Evolutionary conservation across 2,329 filamentous ascomycete genomes (phyloP), one percentile per base, ranked within the genome.

Genomic region (Beauveria brongniartii): DNA sequence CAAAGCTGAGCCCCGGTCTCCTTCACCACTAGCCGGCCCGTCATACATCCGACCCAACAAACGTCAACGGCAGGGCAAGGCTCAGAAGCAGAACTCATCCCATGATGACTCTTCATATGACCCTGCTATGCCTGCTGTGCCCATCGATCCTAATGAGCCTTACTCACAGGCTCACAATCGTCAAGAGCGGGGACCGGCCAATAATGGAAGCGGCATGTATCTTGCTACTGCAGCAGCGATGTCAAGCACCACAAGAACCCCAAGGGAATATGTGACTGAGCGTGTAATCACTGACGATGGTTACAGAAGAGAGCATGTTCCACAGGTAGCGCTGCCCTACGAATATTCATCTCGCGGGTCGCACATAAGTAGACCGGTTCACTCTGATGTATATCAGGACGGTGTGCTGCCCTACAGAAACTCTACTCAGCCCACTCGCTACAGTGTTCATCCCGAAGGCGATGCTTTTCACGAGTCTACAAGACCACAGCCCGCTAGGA

Each of bases 1-100:
- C 66, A 89, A 88, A 67, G 74, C 80, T 26, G 86, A 89, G 68
- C 85, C 85, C n/a, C 78, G 77, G 53, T 88, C 86, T 2, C 81
- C 82, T 1, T 87, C 85, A 7, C 85, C 84, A 9, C 71, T 86
- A 55, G 75, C 75, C 63, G 78, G 78, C 20, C 78, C 79, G 22
- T 76, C 80, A n/a, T 78, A 80, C 63, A 71, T 77, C 37, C 78
- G 83, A 54, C 81, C 84, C 10, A 76, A 74, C 65, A 88, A 87
- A 69, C 80, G 84, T 55, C 79, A 80, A 67, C 79, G 80, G 64
- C 78, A 82, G 51, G 71, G 72, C 30, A 72, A 75, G 50, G 75
- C 74, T 54, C 77, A 77, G 61, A 72, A 63, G 55, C 66, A 69
- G 37, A 70, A 63, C 5, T 5, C 52, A 41, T 6, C 48, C 6